phyloP scores from a whole-genome alignment of 176 grass and related monocot genomes.

The Hsuehochloa calcarea region DNA sequence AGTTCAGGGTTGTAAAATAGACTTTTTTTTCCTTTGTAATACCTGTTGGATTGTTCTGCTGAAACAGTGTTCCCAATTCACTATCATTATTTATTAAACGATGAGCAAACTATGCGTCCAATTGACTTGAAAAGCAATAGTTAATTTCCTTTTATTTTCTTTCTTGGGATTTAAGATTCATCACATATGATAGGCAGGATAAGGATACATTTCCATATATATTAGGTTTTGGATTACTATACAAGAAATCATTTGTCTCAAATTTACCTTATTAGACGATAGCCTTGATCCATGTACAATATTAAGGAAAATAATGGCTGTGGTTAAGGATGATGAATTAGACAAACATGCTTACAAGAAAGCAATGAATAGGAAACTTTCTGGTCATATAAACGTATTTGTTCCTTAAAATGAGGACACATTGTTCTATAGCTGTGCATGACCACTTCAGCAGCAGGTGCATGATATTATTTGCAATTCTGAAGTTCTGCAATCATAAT shows the following conservation, averaged over 20 bases:
- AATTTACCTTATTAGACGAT: neutral
- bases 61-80: conserved; percentile 7
- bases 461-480: neutral
- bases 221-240: neutral
- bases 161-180: neutral
- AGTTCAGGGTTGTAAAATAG: too few relatives aligned
- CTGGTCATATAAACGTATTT: neutral
- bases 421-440: neutral
- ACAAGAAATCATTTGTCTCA: neutral
- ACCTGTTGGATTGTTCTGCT: neutral
- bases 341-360: neutral
- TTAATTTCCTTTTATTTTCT: neutral
- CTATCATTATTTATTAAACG: neutral
- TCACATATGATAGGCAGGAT: neutral
- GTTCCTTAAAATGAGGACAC: neutral
- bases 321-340: neutral
- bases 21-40: neutral
- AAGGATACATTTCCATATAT: neutral
- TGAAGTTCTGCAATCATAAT: neutral
- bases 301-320: neutral
- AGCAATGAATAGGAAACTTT: neutral
- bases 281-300: neutral
- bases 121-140: neutral
- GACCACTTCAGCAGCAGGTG: neutral
- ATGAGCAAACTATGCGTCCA: neutral